Evolutionary conservation across 202 grass and related monocot genomes (phyloP).

Genomic region (Eragrostis tef): DNA sequence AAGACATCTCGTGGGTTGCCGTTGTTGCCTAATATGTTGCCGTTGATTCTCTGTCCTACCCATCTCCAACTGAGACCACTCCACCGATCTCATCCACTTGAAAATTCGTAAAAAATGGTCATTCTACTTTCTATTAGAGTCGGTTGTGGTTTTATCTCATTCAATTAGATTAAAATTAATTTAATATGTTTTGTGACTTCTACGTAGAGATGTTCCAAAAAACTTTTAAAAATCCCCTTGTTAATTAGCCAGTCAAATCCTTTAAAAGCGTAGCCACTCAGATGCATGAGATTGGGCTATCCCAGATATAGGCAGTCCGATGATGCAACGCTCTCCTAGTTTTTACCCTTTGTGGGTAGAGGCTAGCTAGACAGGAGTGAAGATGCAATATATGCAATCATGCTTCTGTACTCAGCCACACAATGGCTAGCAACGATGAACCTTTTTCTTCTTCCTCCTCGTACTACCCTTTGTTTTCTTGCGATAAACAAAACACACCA

Average conservation of each 20-base stretch:
- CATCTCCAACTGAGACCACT: no score
- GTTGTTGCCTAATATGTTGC: no score
- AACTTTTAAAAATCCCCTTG: no score
- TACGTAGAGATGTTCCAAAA: background rate
- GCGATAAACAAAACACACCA: constrained; percentile 39
- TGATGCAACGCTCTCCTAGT: constrained; percentile 33
- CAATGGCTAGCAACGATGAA: background rate
- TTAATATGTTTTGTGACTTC: background rate
- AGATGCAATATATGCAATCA: constrained; percentile 37
- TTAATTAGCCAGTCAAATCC: background rate
- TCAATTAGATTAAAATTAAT: background rate
- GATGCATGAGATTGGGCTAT: background rate
- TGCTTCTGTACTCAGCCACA: constrained; percentile 20
- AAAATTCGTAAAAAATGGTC: no score
- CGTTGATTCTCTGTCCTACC: no score
- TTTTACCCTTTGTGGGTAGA: constrained; percentile 44
- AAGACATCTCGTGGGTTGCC: background rate
- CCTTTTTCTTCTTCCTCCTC: constrained; percentile 28
- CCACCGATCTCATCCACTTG: no score
- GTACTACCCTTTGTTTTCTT: constrained; percentile 46
- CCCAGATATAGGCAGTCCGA: constrained; percentile 22
- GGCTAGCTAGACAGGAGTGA: constrained; percentile 11
- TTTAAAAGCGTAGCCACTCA: background rate
- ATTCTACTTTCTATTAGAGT: no score
- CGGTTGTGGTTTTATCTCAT: no score